These are phyloP conservation scores for Chlamydomonas eustigma DNA, from an alignment of 139 green algal genomes.

Conservation along the genomic window DNA sequence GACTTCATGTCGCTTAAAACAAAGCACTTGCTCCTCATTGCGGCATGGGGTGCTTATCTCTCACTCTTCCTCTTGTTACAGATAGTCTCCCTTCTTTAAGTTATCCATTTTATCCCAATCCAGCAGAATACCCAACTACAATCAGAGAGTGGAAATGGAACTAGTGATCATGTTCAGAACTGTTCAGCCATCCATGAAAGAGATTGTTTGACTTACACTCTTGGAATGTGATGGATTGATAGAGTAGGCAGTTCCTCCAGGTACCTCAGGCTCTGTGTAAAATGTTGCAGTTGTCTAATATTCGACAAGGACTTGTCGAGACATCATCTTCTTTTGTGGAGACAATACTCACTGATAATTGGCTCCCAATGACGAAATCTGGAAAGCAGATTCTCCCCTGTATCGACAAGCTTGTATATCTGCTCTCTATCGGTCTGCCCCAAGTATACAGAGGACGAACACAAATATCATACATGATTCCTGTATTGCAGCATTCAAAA, in stretches of 20 bases:
- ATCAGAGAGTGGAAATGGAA: background rate
- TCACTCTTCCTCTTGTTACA: no score
- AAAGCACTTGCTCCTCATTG: no score
- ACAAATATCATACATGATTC: no score
- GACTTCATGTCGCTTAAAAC: no score
- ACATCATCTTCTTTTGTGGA: no score
- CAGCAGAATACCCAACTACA: constrained; percentile 11
- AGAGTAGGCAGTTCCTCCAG: constrained; percentile 38
- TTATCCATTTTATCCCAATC: background rate
- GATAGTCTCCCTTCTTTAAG: constrained; percentile 11
- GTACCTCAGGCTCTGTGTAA: constrained; percentile 34
- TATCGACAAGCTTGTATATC: constrained; percentile 32
- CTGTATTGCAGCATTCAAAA: background rate
- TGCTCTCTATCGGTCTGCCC: constrained; percentile 36
- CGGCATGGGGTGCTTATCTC: no score
- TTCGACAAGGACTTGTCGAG: no score
- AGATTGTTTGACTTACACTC: constrained; percentile 19
- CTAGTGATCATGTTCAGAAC: background rate
- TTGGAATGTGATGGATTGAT: constrained; percentile 35
- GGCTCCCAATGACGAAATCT: constrained; percentile 49
- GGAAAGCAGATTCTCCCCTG: constrained; percentile 41
- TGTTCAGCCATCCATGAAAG: background rate
- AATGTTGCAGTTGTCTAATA: no score
- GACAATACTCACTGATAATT: constrained; percentile 37
- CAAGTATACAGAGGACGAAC: background rate